Base-by-base conservation (phyloP, 1,139 yeast genomes). In the Geotrichum klebahnii region DNA sequence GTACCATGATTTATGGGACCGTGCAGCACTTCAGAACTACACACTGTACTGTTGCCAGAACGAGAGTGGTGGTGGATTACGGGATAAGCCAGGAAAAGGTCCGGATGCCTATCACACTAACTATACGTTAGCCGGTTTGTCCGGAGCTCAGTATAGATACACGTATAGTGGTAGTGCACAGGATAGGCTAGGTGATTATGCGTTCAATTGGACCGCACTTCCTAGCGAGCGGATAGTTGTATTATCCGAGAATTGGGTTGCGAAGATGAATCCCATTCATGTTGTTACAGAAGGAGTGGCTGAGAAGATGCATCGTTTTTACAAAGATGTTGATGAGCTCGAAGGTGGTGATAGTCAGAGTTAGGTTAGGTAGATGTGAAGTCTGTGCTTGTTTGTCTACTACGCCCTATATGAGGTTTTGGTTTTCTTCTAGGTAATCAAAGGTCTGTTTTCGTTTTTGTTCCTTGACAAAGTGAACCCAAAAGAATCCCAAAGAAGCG, bases 81-180 rank as follows among this genome's bases (percentile, higher is more conserved):
- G 82, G 45, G 99, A 92, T 64, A 94, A 92, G 64, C 98, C 98
- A 0, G 89, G 88, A 0, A 80, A 78, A 56, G 62, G 68, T 9
- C 81, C 94, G 0, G 99, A 92, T 64, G 84, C 83, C 48, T 94
- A 92, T 65, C 99, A 92, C 63, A 83, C 97, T 1, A 89, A 90
- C 64, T 94, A 92, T 63, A 80, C 83, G 0, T 68, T 90, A 2
- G 71, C 84, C 50, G 98, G 98, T 0, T 69, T 92, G 34, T 79
- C 95, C 39, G 73, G 80, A 36, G 75, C 84, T 4, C 92, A 87
- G 58, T 74, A 81, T 59, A 54, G 63, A n/a, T 80, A 75, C 60
- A 39, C 50, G 1, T 64, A 69, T 41, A 59, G 57, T n/a, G 59
- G 58, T 1, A 58, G 59, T 2, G 57, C 61, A 23, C 61, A 64